phyloP scores from a whole-genome alignment of 2,329 filamentous ascomycete species.

The Lithohypha guttulata region DNA sequence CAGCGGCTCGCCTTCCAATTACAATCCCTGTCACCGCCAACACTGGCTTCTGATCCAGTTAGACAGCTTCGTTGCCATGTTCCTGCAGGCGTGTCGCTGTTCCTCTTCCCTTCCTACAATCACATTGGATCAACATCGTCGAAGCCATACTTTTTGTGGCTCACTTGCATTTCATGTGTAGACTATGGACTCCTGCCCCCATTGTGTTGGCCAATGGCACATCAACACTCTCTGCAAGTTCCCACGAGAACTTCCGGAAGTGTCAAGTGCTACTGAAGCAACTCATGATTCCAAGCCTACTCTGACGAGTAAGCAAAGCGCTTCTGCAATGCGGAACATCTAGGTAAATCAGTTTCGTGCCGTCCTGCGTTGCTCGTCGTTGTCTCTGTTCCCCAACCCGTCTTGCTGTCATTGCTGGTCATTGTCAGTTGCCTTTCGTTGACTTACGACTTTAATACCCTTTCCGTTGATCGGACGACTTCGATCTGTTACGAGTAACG shows the following conservation, averaged over 20 bases:
- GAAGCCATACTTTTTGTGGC: background rate
- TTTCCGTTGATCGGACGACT: constrained; percentile 5
- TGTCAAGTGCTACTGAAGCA: constrained; percentile 2
- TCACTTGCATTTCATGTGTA: background rate
- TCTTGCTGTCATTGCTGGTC: constrained; percentile 9
- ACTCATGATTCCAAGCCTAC: background rate
- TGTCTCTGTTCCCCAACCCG: constrained; percentile 1
- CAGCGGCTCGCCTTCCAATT: too few species aligned
- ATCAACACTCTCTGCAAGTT: background rate
- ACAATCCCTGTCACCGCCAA: background rate
- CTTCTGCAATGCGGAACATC: background rate
- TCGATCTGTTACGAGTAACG: background rate
- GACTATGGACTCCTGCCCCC: constrained; percentile 4
- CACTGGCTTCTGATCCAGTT: constrained; percentile 1
- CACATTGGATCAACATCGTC: background rate
- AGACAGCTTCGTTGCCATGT: background rate
- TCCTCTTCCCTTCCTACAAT: background rate
- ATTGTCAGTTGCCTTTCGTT: constrained; percentile 10
- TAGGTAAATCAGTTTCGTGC: constrained; percentile 3
- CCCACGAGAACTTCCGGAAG: background rate
- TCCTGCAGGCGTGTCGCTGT: constrained; percentile 7
- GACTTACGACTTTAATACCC: constrained; percentile 7
- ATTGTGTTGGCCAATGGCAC: constrained; percentile 3
- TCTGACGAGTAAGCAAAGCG: background rate
- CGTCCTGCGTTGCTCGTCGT: constrained; percentile 5